These are phyloP conservation scores for Colletotrichum chrysophilum DNA, from an alignment of 2,329 filamentous ascomycete genomes.

Conservation along the genomic window DNA sequence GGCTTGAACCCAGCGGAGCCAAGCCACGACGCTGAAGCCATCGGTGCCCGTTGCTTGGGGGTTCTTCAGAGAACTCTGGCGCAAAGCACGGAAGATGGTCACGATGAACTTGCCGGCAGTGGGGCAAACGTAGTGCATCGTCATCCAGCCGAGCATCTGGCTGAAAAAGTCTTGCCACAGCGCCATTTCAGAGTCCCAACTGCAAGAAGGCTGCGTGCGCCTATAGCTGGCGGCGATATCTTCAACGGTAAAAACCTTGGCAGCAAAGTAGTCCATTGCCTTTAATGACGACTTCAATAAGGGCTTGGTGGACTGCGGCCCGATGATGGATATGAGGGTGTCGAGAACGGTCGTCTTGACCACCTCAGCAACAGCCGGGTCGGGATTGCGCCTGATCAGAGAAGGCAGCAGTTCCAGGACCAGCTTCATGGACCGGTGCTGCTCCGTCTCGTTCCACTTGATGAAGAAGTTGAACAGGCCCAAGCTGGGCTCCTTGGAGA, in stretches of 20 bases:
- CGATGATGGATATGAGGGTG: constrained; percentile 63
- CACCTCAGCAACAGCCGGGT: constrained; percentile 35
- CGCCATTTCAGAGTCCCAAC: constrained; percentile 25
- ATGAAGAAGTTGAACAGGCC: constrained; percentile 67
- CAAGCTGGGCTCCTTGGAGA: constrained; percentile 51
- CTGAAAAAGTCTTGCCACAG: constrained; percentile 57
- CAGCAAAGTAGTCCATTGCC: constrained; percentile 68
- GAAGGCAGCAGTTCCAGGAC: constrained; percentile 63
- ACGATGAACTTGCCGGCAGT: constrained; percentile 67
- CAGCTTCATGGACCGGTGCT: constrained; percentile 67
- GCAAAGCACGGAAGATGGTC: constrained; percentile 56
- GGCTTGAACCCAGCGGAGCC: constrained; percentile 62
- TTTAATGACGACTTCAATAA: constrained; percentile 74
- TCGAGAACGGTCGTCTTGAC: constrained; percentile 53
- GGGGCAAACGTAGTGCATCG: constrained; percentile 61
- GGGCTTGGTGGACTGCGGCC: constrained; percentile 64
- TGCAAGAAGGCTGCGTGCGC: constrained; percentile 30
- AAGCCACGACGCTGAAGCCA: constrained; percentile 45
- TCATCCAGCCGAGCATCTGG: constrained; percentile 61
- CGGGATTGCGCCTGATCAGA: constrained; percentile 56
- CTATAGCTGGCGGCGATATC: constrained; percentile 50
- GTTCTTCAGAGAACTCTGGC: constrained; percentile 31
- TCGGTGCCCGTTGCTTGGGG: constrained; percentile 19
- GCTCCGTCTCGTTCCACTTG: constrained; percentile 71
- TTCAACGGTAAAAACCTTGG: constrained; percentile 60